Base-by-base conservation (phyloP, 2,329 filamentous ascomycete genomes). In the Nemania sp. region DNA sequence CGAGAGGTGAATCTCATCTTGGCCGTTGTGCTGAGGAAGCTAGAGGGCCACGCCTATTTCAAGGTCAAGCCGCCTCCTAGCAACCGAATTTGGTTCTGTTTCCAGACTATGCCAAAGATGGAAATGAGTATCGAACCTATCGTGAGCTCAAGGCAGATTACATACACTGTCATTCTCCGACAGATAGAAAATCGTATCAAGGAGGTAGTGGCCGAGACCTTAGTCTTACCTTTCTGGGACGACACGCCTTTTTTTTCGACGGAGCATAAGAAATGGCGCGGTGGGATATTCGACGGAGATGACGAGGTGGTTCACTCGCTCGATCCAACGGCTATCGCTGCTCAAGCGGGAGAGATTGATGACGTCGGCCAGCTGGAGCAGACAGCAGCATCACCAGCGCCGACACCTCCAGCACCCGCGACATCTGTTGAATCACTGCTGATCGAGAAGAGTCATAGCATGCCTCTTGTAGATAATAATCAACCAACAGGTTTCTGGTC, bases 171-270 rank as follows among this genome's bases (percentile, higher is more conserved):
- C 54, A 94, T 99, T 50, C 80, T 97, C 11, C 85, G 91, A 44
- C 90, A 95, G 57, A 97, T 99, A 54, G 94, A 99, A 72, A 96
- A 89, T 66, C 83, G 91, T 44, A 97, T 99, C 69, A 89, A 95
- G 66, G 92, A 97, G 71, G 91, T 97, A 7, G 81, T 99, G 56
- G 90, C 89, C 8, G 94, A 99, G 73, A 96, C 91, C 1, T 72
- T 97, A 17, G 94, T 99, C 2, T 78, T 88, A 51, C 94, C 94
- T 0, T 96, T 96, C 68, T 99, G 94, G 93, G 94, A 99, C 61
- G 94, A 99, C 68, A 81, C 91, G 20, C 91, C 94, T 0, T 97
- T 99, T 71, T 88, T 91, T 68, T 84, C 89, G 63, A 97, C 91
- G 0, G 80, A 86, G 51, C 77, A 83, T 52, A 91, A 96, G 69